Evolutionary conservation across 495 filamentous ascomycete species (phyloP).

Genomic region (Tuber melanosporum): DNA sequence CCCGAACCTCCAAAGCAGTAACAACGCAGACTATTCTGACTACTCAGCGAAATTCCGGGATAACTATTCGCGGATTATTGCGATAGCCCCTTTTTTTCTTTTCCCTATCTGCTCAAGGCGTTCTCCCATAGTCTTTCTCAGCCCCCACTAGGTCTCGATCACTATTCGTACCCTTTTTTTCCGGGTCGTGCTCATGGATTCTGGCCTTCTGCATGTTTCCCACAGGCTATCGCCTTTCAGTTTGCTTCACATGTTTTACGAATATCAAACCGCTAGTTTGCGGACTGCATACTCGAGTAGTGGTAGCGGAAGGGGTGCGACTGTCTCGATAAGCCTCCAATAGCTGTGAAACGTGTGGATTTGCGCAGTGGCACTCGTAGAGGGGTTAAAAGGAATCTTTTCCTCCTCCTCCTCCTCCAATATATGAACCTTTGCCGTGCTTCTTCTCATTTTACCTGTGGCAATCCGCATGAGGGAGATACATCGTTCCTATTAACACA

Average conservation of each 20-base stretch:
- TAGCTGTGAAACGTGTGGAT: conserved; percentile 6
- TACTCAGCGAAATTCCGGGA: conserved; percentile 19
- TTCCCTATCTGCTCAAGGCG: neutral
- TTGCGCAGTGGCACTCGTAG: neutral
- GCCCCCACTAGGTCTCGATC: neutral
- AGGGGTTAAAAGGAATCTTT: conserved; percentile 1
- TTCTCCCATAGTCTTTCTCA: neutral
- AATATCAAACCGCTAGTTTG: conserved; percentile 3
- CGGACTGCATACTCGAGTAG: neutral
- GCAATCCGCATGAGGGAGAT: neutral
- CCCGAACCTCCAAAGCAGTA: conserved; percentile 31
- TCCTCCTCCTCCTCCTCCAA: neutral
- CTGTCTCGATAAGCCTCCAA: neutral
- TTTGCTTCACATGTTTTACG: neutral
- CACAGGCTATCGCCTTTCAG: neutral
- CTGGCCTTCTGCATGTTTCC: neutral
- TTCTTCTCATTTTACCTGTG: neutral
- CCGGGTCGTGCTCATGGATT: neutral
- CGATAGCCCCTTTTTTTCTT: conserved; percentile 22
- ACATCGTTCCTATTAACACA: neutral
- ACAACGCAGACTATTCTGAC: conserved; percentile 28
- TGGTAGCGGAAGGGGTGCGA: neutral
- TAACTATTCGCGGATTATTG: conserved; percentile 25
- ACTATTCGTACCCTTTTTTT: neutral
- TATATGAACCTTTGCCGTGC: neutral